Evolutionary conservation across 2,329 filamentous ascomycete species (phyloP), one percentile per base, ranked within the genome.

Genomic region (Penicillium sp.): DNA sequence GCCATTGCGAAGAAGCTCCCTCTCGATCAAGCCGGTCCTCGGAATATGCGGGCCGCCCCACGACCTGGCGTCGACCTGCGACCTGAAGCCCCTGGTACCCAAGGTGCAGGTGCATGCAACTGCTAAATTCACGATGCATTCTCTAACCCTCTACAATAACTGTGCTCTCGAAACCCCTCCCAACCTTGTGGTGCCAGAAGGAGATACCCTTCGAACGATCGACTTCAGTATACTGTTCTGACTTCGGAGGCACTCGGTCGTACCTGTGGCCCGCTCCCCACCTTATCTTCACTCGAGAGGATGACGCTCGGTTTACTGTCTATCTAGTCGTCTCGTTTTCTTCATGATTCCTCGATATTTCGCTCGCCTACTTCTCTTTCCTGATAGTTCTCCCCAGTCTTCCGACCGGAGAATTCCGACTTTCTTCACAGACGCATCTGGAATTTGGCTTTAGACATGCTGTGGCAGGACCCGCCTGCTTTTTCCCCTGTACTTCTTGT

Each of bases 1-100:
- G 92, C 92, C 57, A 98, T 99, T 73, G 95, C 95, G 61, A 96
- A 93, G 88, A 98, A 96, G 79, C 83, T 99, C 64, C 95, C 95
- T 31, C 87, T 98, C 67, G 95, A 99, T 73, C 95, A 98, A 78
- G 93, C 88, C 50, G 93, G 93, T n/a, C 91, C 93, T 62, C 87
- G 93, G 74, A 93, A 93, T 75, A 83, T 93, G 72, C 84, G 93
- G 67, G 78, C 84, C 56, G 84, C 83, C 63, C 81, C 84, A 63
- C 80, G 84, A 64, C 80, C 83, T 56, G 87, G 87, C 52, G 88
- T 90, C 37, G 87, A 90, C 73, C 77, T 90, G 62, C 82, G 87
- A 66, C 84, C 84, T 35, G 83, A 87, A 71, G 79, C 85, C 54
- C 81, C 85, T 63, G 80, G 79, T 55, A 86, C 86, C 55, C 82